A percentile compares a stretch with the other conserved stretches of the same genome.
These are phyloP conservation scores for Pythium brassicae DNA, from an alignment of 352 stramenopile genomes.

Conservation along the genomic window DNA sequence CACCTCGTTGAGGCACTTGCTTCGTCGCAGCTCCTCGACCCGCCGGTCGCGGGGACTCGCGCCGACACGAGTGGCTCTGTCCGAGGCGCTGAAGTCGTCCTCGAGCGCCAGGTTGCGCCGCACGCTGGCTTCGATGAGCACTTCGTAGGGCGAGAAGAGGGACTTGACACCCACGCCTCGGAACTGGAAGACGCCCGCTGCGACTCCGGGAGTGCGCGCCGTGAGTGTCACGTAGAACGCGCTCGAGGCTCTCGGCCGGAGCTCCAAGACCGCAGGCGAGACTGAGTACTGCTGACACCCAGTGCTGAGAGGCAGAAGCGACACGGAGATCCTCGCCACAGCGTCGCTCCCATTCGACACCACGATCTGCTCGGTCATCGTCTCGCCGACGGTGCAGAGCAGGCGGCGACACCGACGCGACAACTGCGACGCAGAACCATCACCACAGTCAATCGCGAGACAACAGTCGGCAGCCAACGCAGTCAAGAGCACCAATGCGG, in stretches of 20 bases:
- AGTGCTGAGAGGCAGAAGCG: slow-evolving; percentile 72
- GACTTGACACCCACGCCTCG: slow-evolving; percentile 60
- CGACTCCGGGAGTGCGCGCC: slow-evolving; percentile 48
- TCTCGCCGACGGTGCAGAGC: slow-evolving; percentile 63
- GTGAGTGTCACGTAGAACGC: slow-evolving; percentile 70
- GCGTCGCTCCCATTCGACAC: slow-evolving; percentile 65
- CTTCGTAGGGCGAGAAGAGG: slow-evolving; percentile 71
- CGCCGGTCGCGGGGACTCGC: slow-evolving; percentile 2
- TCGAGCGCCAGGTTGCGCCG: slow-evolving; percentile 30
- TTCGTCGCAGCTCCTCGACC: slow-evolving; percentile 48
- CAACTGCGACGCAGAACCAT: slow-evolving; percentile 22
- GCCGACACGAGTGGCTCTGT: not conserved
- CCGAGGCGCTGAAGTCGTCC: slow-evolving; percentile 5
- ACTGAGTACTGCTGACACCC: slow-evolving; percentile 84
- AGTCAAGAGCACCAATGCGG: not conserved
- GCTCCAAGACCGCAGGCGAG: slow-evolving; percentile 68
- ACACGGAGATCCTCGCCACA: slow-evolving; percentile 67
- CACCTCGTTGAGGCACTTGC: slow-evolving; percentile 37
- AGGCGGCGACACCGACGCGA: slow-evolving; percentile 59
- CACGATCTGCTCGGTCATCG: slow-evolving; percentile 69
- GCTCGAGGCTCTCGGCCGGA: slow-evolving; percentile 49
- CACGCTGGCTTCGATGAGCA: slow-evolving; percentile 81
- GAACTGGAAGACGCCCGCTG: slow-evolving; percentile 86
- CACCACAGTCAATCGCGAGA: not conserved
- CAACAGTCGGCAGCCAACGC: not conserved